Conservation (phyloP, 257 asterid genomes). For the Apocynum venetum region DNA sequence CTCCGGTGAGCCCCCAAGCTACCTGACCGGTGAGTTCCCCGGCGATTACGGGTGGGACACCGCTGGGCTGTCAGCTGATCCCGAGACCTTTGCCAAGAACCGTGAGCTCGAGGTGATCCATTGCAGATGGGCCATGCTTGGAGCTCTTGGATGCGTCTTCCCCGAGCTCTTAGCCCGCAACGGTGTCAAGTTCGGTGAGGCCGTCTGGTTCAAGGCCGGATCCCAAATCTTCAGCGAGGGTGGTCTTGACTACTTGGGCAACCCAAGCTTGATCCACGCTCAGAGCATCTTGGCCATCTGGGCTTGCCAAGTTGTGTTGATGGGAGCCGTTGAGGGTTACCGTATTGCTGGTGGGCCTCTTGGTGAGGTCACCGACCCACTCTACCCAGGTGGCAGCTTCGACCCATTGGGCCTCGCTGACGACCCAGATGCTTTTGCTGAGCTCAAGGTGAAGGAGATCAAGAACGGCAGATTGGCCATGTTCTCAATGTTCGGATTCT, state of each 20-base stretch:
- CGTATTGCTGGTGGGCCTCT: conserved; percentile 55
- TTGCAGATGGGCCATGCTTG: conserved; percentile 76
- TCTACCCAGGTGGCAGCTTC: conserved; percentile 50
- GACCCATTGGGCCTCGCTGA: conserved; percentile 59
- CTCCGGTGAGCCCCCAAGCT: conserved; percentile 64
- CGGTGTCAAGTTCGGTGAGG: conserved; percentile 74
- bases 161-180: conserved; percentile 74
- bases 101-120: conserved; percentile 75
- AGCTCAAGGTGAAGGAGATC: conserved; percentile 32
- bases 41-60: conserved; percentile 82
- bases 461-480: conserved; percentile 38
- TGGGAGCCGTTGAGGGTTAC: conserved; percentile 61
- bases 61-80: conserved; percentile 65
- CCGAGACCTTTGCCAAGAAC: conserved; percentile 75
- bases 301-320: conserved; percentile 48
- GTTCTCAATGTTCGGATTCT: conserved; percentile 40
- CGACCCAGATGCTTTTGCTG: conserved; percentile 59
- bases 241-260: conserved; percentile 49
- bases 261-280: conserved; percentile 55
- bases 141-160: conserved; percentile 78
- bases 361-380: conserved; percentile 37
- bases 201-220: conserved; percentile 73
- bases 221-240: conserved; percentile 44
- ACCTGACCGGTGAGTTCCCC: conserved; percentile 64
- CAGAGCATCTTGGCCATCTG: conserved; percentile 62